These are phyloP conservation scores for Rhodotorula graminis DNA, from an alignment of 768 basidiomycete genomes.

Conservation along the genomic window DNA sequence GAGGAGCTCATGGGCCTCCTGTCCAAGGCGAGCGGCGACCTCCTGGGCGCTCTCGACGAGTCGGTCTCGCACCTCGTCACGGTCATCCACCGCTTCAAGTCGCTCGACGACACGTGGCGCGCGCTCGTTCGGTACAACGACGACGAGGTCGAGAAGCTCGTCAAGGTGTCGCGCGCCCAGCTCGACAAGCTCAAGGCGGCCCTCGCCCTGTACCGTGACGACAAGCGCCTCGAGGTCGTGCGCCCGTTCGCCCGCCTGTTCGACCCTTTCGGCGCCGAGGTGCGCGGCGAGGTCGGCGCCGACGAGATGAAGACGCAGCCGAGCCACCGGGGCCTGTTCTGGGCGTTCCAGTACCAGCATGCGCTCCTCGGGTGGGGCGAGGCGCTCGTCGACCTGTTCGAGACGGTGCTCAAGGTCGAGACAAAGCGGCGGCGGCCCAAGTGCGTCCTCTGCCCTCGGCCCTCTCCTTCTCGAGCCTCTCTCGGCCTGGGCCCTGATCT, in stretches of 20 bases:
- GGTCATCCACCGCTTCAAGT: conserved; percentile 30
- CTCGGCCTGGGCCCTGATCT: not conserved
- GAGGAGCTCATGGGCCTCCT: conserved; percentile 29
- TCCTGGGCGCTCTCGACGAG: conserved; percentile 7
- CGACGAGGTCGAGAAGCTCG: not conserved
- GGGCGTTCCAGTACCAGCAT: conserved; percentile 30
- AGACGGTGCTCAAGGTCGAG: conserved; percentile 21
- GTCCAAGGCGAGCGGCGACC: conserved; percentile 2
- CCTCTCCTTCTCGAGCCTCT: not conserved
- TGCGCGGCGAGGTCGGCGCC: not conserved
- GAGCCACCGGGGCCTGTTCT: conserved; percentile 32
- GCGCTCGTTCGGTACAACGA: conserved; percentile 6
- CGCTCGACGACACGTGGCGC: conserved; percentile 12
- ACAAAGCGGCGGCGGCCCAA: conserved; percentile 22
- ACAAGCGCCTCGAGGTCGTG: conserved; percentile 29
- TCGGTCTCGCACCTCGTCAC: conserved; percentile 26
- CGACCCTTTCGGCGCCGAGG: conserved; percentile 26
- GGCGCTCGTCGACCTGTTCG: conserved; percentile 29
- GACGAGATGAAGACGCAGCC: conserved; percentile 8
- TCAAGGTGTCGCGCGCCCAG: not conserved
- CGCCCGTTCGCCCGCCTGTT: conserved; percentile 30
- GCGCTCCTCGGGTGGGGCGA: conserved; percentile 22
- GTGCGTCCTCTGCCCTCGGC: not conserved
- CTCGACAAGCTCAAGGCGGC: conserved; percentile 14
- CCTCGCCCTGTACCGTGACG: conserved; percentile 11